Percentiles rank a stretch among this genome's conserved stretches.
These are phyloP conservation scores for Ophiosphaerella narmari DNA, from an alignment of 2,329 filamentous ascomycete genomes.

Conservation along the genomic window DNA sequence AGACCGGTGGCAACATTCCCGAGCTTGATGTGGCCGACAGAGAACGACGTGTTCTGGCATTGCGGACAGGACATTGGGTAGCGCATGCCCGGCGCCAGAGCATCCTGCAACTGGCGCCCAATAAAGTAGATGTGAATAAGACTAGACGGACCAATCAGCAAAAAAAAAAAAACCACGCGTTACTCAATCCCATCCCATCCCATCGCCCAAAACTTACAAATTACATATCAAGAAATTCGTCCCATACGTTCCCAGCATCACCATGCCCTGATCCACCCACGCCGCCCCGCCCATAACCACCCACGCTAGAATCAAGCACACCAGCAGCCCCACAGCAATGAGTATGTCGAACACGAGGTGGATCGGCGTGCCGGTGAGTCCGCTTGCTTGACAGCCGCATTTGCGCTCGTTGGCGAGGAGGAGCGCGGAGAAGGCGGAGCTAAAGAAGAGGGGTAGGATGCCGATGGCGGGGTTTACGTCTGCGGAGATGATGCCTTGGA, in stretches of 20 bases:
- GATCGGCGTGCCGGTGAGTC: conserved; percentile 31
- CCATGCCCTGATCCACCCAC: background rate
- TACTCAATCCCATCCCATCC: too few relatives aligned
- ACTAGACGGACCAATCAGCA: conserved; percentile 13
- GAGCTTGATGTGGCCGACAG: conserved; percentile 13
- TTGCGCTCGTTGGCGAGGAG: conserved; percentile 31
- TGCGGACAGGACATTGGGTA: conserved; percentile 30
- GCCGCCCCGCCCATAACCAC: conserved; percentile 12
- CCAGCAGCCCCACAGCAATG: conserved; percentile 22
- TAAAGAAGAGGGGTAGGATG: conserved; percentile 35
- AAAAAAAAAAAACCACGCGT: too few relatives aligned
- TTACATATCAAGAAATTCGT: conserved; percentile 35
- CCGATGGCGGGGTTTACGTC: conserved; percentile 35
- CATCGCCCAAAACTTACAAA: conserved; percentile 19
- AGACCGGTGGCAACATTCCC: background rate
- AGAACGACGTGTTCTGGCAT: conserved; percentile 26
- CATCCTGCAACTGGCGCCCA: conserved; percentile 18
- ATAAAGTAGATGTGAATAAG: conserved; percentile 32
- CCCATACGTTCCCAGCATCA: conserved; percentile 34
- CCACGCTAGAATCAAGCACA: conserved; percentile 32
- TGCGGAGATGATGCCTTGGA: conserved; percentile 24
- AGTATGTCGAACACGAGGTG: conserved; percentile 30
- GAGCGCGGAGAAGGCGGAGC: conserved; percentile 22
- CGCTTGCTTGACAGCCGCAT: conserved; percentile 28
- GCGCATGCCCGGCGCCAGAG: conserved; percentile 12